phyloP scores from a whole-genome alignment of 2,329 filamentous ascomycete species.

The Alternaria incomplexa region DNA sequence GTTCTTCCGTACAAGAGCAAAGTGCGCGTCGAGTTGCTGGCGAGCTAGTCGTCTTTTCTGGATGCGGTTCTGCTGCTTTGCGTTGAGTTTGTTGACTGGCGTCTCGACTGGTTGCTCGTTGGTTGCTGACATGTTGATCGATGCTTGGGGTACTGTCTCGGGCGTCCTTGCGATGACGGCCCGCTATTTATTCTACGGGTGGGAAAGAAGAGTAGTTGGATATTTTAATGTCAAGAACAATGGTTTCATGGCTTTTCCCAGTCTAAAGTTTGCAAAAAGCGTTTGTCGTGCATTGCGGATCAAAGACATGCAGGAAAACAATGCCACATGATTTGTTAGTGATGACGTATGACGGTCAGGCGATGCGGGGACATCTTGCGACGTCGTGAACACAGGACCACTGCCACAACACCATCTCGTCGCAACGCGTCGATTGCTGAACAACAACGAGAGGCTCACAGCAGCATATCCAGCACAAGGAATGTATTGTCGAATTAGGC shows the following conservation, averaged over 20 bases:
- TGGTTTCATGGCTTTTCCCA: too few relatives aligned
- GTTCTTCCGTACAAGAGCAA: neutral
- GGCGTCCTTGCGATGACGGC: neutral
- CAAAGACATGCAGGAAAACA: neutral
- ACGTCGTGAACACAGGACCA: neutral
- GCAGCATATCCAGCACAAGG: neutral
- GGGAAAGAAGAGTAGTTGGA: neutral
- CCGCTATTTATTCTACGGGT: neutral
- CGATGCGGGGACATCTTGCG: constrained; percentile 2
- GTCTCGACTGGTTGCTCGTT: neutral
- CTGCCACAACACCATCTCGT: neutral
- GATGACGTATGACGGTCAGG: constrained; percentile 3
- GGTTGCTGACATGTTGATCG: neutral
- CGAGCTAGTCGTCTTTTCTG: constrained; percentile 9
- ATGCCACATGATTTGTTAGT: neutral
- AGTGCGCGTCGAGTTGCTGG: neutral
- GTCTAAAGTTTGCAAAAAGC: neutral
- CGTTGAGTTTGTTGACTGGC: neutral
- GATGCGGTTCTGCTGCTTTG: constrained; percentile 5
- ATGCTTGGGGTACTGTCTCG: neutral
- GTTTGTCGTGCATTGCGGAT: neutral
- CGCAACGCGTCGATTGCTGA: neutral
- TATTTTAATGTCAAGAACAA: too few relatives aligned
- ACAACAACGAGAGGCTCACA: neutral
- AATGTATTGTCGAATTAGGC: neutral